A percentile compares a stretch with the other conserved stretches of the same genome.
Evolutionary conservation across 495 filamentous ascomycete species (phyloP).

Genomic region (Cudoniella acicularis): DNA sequence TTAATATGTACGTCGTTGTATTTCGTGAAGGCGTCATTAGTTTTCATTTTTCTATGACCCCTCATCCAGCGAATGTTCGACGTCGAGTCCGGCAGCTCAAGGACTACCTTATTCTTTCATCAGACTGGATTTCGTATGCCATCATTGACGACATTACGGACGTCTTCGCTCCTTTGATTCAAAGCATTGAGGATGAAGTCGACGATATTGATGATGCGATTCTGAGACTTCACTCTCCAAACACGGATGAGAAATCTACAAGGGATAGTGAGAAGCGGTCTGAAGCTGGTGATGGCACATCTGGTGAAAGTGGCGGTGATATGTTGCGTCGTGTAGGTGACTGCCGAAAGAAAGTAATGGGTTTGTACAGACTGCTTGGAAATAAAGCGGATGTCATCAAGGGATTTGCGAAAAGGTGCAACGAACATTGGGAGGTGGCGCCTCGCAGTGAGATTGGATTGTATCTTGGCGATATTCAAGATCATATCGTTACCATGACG

Average conservation of each 20-base stretch:
- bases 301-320: conserved; percentile 61
- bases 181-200: conserved; percentile 83
- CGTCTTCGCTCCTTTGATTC: conserved; percentile 86
- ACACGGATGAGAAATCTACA: conserved; percentile 33
- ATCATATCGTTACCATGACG: conserved; percentile 98
- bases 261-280: conserved; percentile 41
- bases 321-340: conserved; percentile 90
- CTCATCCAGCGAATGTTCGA: conserved; percentile 92
- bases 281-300: conserved; percentile 38
- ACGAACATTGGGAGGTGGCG: conserved; percentile 96
- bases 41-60: conserved; percentile 92
- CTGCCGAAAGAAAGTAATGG: conserved; percentile 96
- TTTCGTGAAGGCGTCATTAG: conserved; percentile 93
- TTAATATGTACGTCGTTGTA: conserved; percentile 97
- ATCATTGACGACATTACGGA: conserved; percentile 98
- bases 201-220: conserved; percentile 85
- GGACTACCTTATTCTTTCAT: conserved; percentile 88
- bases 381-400: conserved; percentile 99
- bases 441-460: conserved; percentile 92
- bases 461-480: conserved; percentile 96
- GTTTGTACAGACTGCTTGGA: conserved; percentile 83
- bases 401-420: conserved; percentile 97
- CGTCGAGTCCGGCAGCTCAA: conserved; percentile 87
- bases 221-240: conserved; percentile 64
- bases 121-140: conserved; percentile 98